Evolutionary conservation across 441 rosid genomes (phyloP).

Genomic region (Bocquillonia castaneifolia): DNA sequence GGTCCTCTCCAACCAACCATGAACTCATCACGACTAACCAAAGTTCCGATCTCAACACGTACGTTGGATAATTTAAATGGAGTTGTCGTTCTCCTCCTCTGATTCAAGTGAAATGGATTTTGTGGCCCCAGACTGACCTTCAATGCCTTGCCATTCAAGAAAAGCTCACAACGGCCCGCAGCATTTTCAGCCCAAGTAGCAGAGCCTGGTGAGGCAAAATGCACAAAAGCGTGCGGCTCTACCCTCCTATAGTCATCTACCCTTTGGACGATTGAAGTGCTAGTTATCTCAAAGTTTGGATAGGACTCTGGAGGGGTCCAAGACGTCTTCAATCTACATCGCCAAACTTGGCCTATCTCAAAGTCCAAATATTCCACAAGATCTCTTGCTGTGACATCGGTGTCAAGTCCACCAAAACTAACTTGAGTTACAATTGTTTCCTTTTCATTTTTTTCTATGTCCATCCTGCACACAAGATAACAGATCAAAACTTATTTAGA

Average conservation of each 20-base stretch:
- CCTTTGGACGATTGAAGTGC: constrained; percentile 24
- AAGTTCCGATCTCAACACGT: constrained; percentile 55
- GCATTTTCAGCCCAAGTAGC: constrained; percentile 41
- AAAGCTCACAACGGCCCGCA: constrained; percentile 42
- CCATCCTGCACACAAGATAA: constrained; percentile 34
- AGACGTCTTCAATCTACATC: constrained; percentile 73
- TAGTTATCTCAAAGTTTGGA: constrained; percentile 45
- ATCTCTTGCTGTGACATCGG: constrained; percentile 43
- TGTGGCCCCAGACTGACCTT: constrained; percentile 69
- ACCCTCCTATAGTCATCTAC: constrained; percentile 45
- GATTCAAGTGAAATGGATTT: constrained; percentile 55
- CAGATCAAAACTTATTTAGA: background rate
- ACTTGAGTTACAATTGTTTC: constrained; percentile 64
- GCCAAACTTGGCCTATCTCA: constrained; percentile 54
- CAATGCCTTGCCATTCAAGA: constrained; percentile 39
- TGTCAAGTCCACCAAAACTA: constrained; percentile 67
- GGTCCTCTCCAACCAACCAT: constrained; percentile 67
- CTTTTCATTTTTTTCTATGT: constrained; percentile 29
- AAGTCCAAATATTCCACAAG: constrained; percentile 48
- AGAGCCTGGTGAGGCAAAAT: constrained; percentile 54
- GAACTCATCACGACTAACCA: constrained; percentile 48
- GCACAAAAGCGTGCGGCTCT: constrained; percentile 81
- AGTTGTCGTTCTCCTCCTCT: constrained; percentile 48
- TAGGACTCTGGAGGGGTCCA: constrained; percentile 77
- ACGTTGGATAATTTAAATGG: constrained; percentile 56